Evolutionary conservation across 139 green algal species (phyloP), one percentile per base, ranked within the genome.

Genomic region (Volvox reticuliferus): DNA sequence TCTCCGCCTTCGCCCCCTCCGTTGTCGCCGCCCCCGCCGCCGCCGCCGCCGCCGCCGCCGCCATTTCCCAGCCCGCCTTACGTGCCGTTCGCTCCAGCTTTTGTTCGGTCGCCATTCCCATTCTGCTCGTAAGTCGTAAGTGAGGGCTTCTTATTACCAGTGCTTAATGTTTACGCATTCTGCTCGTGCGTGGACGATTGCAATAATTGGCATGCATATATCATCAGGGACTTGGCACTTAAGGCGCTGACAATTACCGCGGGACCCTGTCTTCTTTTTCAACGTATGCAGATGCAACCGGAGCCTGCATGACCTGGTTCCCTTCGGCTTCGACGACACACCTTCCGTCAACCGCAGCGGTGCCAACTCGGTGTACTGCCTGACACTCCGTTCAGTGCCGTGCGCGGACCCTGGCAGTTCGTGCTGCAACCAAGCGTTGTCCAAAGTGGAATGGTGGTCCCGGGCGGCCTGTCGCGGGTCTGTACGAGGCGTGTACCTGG

Each of bases 361-460:
- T 30, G 13, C 68, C 85, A 89, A 89, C 69, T 50, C 6, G 1
- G 0, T 82, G 28, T 89, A 89, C 85, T 89, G 85, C 85, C 24
- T 89, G 37, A 82, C 36, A 1, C 85, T 89, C 1, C 50, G 73
- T 3, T 44, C 83, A 33, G 12, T 12, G 13, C 2, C 30, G 20
- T 89, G 85, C 85, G n/a, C 61, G n/a, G 69, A 89, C 69, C 85
- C 85, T 24, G 17, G 18, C 24, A 82, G 50, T 71, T 24, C 19
- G 13, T 89, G 85, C 85, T 89, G 85, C 69, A 12, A 3, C 28
- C 85, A 89, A 36, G 6, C 12, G 14, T 37, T 89, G 3, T 30
- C 36, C 85, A 89, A 89, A 50, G 50, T 89, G 24, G 85, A 89
- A 71, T 89, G 85, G 85, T 89, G 85, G 85, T 62, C 69, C 28